Conservation (phyloP, 345 rosid species). For the Alliaria petiolata region DNA sequence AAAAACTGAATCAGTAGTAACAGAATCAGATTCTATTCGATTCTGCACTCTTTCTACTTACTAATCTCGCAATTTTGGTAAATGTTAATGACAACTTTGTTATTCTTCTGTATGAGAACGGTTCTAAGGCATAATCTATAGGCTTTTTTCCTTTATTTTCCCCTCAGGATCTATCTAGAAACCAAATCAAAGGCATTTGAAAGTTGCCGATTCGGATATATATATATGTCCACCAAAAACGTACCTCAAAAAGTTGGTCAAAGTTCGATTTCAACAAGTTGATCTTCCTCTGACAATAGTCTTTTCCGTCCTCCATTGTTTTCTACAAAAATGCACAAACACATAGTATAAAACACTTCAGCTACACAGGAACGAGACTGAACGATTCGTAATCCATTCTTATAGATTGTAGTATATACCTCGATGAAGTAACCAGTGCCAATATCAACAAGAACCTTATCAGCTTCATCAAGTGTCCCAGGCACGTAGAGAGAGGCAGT, state of each 20-base stretch:
- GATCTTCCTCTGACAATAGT: conserved; percentile 93
- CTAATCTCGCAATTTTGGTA: not conserved
- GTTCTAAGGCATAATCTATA: not conserved
- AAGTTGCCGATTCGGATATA: not conserved
- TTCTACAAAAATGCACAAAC: conserved; percentile 44
- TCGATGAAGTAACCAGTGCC: conserved; percentile 99
- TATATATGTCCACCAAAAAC: not conserved
- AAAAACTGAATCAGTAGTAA: not conserved
- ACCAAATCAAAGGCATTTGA: not conserved
- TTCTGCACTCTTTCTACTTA: not conserved
- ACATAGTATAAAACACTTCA: not conserved
- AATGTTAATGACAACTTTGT: not conserved
- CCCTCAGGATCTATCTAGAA: not conserved
- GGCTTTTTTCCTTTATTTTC: not conserved
- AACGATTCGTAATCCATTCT: not conserved
- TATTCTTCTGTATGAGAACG: not conserved
- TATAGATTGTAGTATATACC: conserved; percentile 36
- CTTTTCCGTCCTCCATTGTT: conserved; percentile 87
- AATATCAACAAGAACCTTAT: conserved; percentile 80
- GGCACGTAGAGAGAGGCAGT: conserved; percentile 94
- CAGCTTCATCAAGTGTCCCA: conserved; percentile 77
- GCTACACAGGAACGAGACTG: not conserved
- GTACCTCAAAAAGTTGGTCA: conserved; percentile 93
- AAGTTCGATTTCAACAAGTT: conserved; percentile 85
- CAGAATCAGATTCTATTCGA: not conserved